A percentile compares a stretch with the other conserved stretches of the same genome.
These are phyloP conservation scores for Rhipidocladum racemiflorum DNA, from an alignment of 176 grass and related monocot species.

Conservation along the genomic window DNA sequence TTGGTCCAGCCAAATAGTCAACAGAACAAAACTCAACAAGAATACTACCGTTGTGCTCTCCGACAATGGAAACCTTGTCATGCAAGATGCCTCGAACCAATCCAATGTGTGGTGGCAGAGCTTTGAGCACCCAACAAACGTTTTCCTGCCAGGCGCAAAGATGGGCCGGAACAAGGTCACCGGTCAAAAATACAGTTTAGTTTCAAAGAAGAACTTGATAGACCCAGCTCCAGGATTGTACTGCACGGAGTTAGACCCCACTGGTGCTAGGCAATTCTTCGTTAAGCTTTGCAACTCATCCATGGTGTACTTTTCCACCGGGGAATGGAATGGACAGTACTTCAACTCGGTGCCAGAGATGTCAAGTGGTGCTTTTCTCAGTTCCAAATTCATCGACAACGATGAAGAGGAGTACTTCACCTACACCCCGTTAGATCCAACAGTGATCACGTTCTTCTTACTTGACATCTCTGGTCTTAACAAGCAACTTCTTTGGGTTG, in stretches of 20 bases:
- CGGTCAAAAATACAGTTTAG: too few relatives aligned
- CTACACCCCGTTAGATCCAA: slow-evolving; percentile 18
- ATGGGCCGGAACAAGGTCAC: too few relatives aligned
- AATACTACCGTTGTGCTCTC: not conserved
- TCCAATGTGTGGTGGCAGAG: too few relatives aligned
- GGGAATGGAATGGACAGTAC: slow-evolving; percentile 34
- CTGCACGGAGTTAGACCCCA: slow-evolving; percentile 11
- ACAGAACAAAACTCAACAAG: too few relatives aligned
- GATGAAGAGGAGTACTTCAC: slow-evolving; percentile 27
- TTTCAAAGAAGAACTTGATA: too few relatives aligned
- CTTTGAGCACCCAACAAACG: too few relatives aligned
- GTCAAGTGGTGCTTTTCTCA: not conserved
- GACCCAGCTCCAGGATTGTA: slow-evolving; percentile 27
- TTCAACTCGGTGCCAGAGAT: slow-evolving; percentile 31
- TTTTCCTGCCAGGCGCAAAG: too few relatives aligned
- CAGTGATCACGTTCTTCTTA: not conserved
- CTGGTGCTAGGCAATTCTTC: not conserved
- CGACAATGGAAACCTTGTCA: not conserved
- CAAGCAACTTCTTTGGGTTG: slow-evolving; percentile 17
- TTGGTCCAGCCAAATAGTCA: too few relatives aligned
- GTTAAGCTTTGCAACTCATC: not conserved
- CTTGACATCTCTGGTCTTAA: slow-evolving; percentile 30
- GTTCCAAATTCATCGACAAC: slow-evolving; percentile 9
- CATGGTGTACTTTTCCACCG: not conserved
- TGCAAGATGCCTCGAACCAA: too few relatives aligned